Evolutionary conservation across 106 monocot genomes (phyloP), one percentile per base, ranked within the genome.

Genomic region (Ottelia alismoides): DNA sequence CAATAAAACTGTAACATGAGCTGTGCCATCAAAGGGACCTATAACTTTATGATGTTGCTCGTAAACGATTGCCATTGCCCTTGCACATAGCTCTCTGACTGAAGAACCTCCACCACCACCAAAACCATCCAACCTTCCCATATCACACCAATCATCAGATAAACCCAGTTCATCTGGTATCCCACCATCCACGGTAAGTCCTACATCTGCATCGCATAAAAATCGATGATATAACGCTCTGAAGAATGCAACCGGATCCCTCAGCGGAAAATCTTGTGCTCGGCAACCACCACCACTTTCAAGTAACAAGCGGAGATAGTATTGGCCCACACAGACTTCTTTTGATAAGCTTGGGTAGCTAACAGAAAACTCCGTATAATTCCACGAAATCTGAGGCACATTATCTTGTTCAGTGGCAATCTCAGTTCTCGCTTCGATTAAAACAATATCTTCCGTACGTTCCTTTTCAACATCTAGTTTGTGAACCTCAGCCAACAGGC

Each of bases 251-350:
- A 68, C 66, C 30, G 98, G 98, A 31, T 98, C 98, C 51, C 98
- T 88, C 29, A 98, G 55, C 30, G 92, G 92, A 76, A 92, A 92
- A 61, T 92, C 85, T 59, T 91, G 84, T 40, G 91, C 85, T 23
- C 75, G 65, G 52, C 63, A 78, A 68, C 75, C 77, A 18, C n/a
- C n/a, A n/a, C 85, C 75, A 67, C 82, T 85, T 44, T 98, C 98
- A 68, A 98, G 82, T 59, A 98, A 63, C 52, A 98, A 64, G 4
- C 98, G 78, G 31, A 98, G 53, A 66, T 98, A 98, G 72, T 98
- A 98, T 58, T 98, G 98, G 27, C 98, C 98, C 25, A 98, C 98
- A 68, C 98, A 98, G 30, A 98, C 98, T 78, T 98, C 98, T 73
- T 98, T 90, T 47, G 98, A 90, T 69, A 98, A 74, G 63, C 98